phyloP scores from a whole-genome alignment of 2,329 filamentous ascomycete genomes.

The Emergomyces orientalis region DNA sequence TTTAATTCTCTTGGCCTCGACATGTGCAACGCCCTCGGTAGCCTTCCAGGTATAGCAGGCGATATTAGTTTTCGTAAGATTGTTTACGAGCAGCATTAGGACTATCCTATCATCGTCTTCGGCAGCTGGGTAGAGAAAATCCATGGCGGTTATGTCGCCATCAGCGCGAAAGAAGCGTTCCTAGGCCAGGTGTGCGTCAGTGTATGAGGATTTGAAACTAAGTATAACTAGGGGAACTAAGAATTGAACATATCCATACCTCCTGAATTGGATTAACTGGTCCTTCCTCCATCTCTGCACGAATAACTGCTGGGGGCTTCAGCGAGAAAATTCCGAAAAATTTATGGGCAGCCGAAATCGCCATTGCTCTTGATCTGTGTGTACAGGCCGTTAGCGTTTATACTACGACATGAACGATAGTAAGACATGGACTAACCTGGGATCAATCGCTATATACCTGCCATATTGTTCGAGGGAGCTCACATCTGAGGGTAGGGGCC shows the following conservation, averaged over 20 bases:
- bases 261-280: conserved; percentile 52
- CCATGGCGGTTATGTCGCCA: conserved; percentile 74
- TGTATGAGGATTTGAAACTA: background rate
- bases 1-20: conserved; percentile 23
- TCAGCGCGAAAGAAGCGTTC: conserved; percentile 47
- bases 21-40: conserved; percentile 20
- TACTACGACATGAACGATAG: conserved; percentile 7
- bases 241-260: conserved; percentile 28
- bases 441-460: conserved; percentile 67
- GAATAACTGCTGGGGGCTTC: conserved; percentile 46
- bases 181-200: conserved; percentile 20
- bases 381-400: conserved; percentile 6
- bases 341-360: conserved; percentile 60
- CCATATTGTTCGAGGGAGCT: conserved; percentile 48
- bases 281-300: conserved; percentile 42
- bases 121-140: conserved; percentile 66
- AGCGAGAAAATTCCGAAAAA: conserved; percentile 65
- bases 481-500: conserved; percentile 50
- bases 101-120: conserved; percentile 63
- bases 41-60: conserved; percentile 49
- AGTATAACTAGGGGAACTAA: conserved; percentile 11
- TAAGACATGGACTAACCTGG: conserved; percentile 46
- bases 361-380: conserved; percentile 47
- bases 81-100: conserved; percentile 55
- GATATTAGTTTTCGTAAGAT: conserved; percentile 37